Base-by-base conservation (phyloP, 2,329 filamentous ascomycete genomes). In the Colletotrichum sidae region DNA sequence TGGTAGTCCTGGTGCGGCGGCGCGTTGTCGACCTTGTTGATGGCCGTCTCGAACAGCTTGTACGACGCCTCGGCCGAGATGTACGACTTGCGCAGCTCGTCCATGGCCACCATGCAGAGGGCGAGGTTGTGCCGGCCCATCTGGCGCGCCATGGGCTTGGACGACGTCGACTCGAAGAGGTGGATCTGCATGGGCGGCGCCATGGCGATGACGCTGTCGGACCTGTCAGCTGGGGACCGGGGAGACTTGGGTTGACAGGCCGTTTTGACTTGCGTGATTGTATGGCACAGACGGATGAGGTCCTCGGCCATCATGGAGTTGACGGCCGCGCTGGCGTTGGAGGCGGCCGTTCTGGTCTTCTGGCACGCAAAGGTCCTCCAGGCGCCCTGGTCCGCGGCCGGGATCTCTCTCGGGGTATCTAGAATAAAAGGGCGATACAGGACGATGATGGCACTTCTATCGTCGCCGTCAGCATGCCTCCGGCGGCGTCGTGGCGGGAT, bases 171-270 rank as follows among this genome's bases (percentile, higher is more conserved):
- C 17, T 67, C 52, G 15, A 65, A 58, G 12, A 67, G 60, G 8
- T 67, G 65, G 11, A 57, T 65, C 15, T 67, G 65, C 65, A 67
- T 58, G 11, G 65, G 52, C n/a, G 65, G 60, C 2, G 60, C 60
- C 1, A 67, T 13, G 1, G 60, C 65, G 13, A 67, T 64, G 25
- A 57, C 52, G 2, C 65, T 65, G 50, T 2, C 11, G 17, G 2
- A 17, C 25, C 9, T 8, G 11, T 49, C 25, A 49, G 25, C 17
- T 17, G 17, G 17, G 17, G 17, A 17, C 17, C 17, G 17, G 3
- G 2, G 17, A 17, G 17, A 17, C 17, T 2, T 2, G 17, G 17
- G 17, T 17, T 17, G 17, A 13, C 10, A 15, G 38, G 33, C 10
- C 41, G 7, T n/a, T 12, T 35, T 3, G 33, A 6, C 60, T 25